These are phyloP conservation scores for Seminavis robusta DNA, from an alignment of 108 stramenopile species.

Conservation along the genomic window DNA sequence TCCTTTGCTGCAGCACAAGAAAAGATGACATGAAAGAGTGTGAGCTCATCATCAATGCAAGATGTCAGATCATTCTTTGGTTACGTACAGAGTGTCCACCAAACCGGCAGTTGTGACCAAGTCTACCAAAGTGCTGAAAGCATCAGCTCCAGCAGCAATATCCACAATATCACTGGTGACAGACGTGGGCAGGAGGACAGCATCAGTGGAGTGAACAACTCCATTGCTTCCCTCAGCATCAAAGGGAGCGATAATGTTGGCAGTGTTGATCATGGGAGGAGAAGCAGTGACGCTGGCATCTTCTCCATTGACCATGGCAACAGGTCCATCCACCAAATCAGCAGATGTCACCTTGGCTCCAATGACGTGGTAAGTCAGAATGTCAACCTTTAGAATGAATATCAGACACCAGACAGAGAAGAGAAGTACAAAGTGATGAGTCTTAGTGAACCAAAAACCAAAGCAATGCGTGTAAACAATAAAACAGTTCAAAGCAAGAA, in stretches of 20 bases:
- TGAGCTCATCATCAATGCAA: too few relatives aligned
- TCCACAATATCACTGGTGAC: neutral
- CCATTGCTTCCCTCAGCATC: neutral
- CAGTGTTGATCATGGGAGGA: neutral
- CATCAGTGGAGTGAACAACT: neutral
- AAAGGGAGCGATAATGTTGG: neutral
- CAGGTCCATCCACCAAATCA: conserved; percentile 9
- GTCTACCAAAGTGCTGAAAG: neutral
- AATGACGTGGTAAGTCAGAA: neutral
- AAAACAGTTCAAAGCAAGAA: too few relatives aligned
- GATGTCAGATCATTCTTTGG: too few relatives aligned
- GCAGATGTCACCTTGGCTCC: neutral
- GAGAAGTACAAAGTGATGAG: too few relatives aligned
- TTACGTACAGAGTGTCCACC: neutral
- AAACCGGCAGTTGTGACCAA: neutral
- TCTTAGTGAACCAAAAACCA: too few relatives aligned
- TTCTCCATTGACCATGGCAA: conserved; percentile 31
- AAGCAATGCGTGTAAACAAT: too few relatives aligned
- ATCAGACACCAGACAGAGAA: too few relatives aligned
- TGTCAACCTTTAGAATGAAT: too few relatives aligned
- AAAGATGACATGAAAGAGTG: too few relatives aligned
- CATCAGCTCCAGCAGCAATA: neutral
- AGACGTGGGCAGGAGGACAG: neutral
- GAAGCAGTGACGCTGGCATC: conserved; percentile 8
- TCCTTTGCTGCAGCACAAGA: too few relatives aligned